Evolutionary conservation across 2,329 filamentous ascomycete species (phyloP).

Genomic region (Anthostomella pinea): DNA sequence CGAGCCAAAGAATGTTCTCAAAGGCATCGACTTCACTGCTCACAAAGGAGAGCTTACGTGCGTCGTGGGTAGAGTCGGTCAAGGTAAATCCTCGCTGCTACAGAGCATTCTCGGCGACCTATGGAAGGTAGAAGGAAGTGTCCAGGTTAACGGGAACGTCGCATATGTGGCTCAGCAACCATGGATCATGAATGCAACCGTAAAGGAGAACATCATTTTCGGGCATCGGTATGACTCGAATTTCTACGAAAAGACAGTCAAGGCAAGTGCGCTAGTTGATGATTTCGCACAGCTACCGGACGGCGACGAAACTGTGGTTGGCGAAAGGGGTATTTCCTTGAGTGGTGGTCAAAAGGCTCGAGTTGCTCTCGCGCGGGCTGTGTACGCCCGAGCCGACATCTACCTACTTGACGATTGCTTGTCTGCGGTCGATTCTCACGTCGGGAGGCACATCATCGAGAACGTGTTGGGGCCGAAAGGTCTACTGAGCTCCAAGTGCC

Average conservation of each 20-base stretch:
- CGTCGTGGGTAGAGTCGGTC: slow-evolving; percentile 88
- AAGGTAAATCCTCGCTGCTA: slow-evolving; percentile 91
- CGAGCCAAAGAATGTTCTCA: slow-evolving; percentile 66
- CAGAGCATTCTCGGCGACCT: slow-evolving; percentile 87
- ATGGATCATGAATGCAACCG: slow-evolving; percentile 98
- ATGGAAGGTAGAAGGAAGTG: slow-evolving; percentile 83
- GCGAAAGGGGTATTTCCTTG: slow-evolving; percentile 92
- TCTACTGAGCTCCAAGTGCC: slow-evolving; percentile 79
- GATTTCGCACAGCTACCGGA: slow-evolving; percentile 92
- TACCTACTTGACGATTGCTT: slow-evolving; percentile 93
- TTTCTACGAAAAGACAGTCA: slow-evolving; percentile 91
- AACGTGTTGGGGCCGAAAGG: slow-evolving; percentile 86
- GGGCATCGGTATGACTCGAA: slow-evolving; percentile 89
- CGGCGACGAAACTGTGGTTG: slow-evolving; percentile 94
- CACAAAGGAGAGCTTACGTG: slow-evolving; percentile 93
- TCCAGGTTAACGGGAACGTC: slow-evolving; percentile 75
- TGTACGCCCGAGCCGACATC: slow-evolving; percentile 94
- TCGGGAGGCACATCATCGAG: slow-evolving; percentile 91
- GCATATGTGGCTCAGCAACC: slow-evolving; percentile 91
- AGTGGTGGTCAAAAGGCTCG: slow-evolving; percentile 96
- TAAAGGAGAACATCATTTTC: slow-evolving; percentile 96
- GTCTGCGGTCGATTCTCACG: slow-evolving; percentile 97
- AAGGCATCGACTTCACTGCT: slow-evolving; percentile 83
- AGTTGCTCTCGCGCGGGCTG: slow-evolving; percentile 84
- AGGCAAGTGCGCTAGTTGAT: slow-evolving; percentile 85